These are phyloP conservation scores for Cotoneaster glaucophyllus DNA, from an alignment of 306 rosid species.

Conservation along the genomic window DNA sequence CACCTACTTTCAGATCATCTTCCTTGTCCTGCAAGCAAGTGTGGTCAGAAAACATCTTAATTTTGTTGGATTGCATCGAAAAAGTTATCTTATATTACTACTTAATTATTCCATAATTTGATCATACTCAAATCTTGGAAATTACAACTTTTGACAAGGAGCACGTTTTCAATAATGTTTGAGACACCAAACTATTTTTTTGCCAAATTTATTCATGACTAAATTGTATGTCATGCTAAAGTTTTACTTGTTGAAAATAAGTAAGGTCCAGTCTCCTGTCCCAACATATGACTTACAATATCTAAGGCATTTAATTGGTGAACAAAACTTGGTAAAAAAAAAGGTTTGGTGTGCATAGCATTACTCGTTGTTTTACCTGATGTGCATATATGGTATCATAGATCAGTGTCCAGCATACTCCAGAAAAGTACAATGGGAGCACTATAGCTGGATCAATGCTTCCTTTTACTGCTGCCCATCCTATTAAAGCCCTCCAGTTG, in stretches of 20 bases:
- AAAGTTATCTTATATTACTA: not conserved
- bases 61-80: not conserved
- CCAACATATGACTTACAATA: no score
- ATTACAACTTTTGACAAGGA: not conserved
- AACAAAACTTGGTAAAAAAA: no score
- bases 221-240: no score
- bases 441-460: conserved; percentile 69
- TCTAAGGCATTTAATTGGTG: no score
- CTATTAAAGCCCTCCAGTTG: conserved; percentile 92
- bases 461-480: conserved; percentile 89
- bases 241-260: no score
- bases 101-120: not conserved
- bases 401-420: conserved; percentile 92
- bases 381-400: conserved; percentile 94
- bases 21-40: conserved; percentile 66
- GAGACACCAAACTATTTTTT: no score
- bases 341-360: no score
- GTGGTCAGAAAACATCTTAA: not conserved
- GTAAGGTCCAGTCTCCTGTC: no score
- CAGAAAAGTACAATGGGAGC: conserved; percentile 75
- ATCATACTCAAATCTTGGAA: not conserved
- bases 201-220: no score
- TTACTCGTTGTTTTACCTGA: conserved; percentile 42
- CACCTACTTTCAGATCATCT: conserved; percentile 88
- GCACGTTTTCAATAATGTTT: not conserved